Conservation (phyloP, 345 rosid genomes). For the Salix suchowensis region DNA sequence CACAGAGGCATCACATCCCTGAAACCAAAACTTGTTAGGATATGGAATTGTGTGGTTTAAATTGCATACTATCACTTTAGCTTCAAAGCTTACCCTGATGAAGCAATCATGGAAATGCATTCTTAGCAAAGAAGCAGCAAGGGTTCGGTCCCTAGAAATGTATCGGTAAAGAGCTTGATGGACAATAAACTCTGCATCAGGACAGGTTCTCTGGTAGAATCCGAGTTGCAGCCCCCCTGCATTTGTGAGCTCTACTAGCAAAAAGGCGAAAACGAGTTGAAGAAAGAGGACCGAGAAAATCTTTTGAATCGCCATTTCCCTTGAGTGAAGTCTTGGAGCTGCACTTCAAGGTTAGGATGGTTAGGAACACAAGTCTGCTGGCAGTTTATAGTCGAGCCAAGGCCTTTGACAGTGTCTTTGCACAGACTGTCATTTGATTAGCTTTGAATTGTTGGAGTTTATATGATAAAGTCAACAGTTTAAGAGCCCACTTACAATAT, state of each 20-base stretch:
- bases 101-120: slow-evolving; percentile 59
- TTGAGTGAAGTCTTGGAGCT: neutral
- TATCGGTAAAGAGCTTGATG: slow-evolving; percentile 11
- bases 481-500: slow-evolving; percentile 9
- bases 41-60: neutral
- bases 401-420: slow-evolving; percentile 22
- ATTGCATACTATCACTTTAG: too few species aligned
- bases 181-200: slow-evolving; percentile 32
- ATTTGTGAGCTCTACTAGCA: slow-evolving; percentile 12
- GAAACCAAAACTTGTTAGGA: neutral
- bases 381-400: slow-evolving; percentile 29
- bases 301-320: slow-evolving; percentile 40
- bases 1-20: slow-evolving; percentile 61
- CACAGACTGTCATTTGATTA: slow-evolving; percentile 14
- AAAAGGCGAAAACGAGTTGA: slow-evolving; percentile 27
- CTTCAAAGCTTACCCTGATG: slow-evolving; percentile 21
- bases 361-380: neutral
- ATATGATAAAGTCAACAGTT: slow-evolving; percentile 5
- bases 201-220: slow-evolving; percentile 42
- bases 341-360: neutral
- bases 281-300: slow-evolving; percentile 27
- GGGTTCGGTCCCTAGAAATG: slow-evolving; percentile 37
- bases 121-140: slow-evolving; percentile 47
- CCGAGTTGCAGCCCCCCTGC: slow-evolving; percentile 24
- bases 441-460: neutral